These are phyloP conservation scores for Thuidium tamariscinum DNA, from an alignment of 225 moss, liverwort and hornwort species.

Conservation along the genomic window DNA sequence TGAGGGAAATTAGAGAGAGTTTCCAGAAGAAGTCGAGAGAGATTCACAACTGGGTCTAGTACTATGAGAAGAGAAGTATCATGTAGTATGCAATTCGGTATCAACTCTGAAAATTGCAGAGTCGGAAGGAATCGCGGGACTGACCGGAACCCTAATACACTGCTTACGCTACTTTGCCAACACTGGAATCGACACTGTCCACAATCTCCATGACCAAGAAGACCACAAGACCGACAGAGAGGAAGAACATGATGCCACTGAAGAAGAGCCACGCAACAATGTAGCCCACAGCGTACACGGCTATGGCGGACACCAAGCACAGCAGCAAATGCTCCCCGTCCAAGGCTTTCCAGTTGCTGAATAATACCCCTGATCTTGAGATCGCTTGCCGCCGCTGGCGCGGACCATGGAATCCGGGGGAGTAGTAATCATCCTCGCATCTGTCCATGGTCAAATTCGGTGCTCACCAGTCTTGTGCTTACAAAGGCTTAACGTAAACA, in stretches of 20 bases:
- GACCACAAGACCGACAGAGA: neutral
- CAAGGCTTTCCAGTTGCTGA: neutral
- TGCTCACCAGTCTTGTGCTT: neutral
- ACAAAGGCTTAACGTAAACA: neutral
- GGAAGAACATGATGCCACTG: constrained; percentile 22
- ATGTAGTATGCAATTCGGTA: neutral
- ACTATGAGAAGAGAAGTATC: neutral
- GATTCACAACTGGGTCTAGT: too few relatives aligned
- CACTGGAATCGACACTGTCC: neutral
- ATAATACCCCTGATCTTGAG: neutral
- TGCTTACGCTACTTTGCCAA: neutral
- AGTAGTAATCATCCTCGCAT: neutral
- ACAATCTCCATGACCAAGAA: constrained; percentile 11
- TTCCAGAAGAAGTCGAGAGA: neutral
- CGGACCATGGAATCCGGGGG: neutral
- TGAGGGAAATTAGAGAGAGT: neutral
- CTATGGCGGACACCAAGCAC: neutral
- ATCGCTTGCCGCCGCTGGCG: neutral
- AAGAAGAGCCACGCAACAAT: constrained; percentile 6
- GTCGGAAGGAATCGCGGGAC: neutral
- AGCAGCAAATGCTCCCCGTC: constrained; percentile 1
- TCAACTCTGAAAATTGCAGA: neutral
- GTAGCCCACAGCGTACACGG: constrained; percentile 12
- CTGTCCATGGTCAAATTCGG: neutral
- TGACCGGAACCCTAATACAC: neutral